Conservation (phyloP, 352 stramenopile genomes). For the Globisporangium alternatum region DNA sequence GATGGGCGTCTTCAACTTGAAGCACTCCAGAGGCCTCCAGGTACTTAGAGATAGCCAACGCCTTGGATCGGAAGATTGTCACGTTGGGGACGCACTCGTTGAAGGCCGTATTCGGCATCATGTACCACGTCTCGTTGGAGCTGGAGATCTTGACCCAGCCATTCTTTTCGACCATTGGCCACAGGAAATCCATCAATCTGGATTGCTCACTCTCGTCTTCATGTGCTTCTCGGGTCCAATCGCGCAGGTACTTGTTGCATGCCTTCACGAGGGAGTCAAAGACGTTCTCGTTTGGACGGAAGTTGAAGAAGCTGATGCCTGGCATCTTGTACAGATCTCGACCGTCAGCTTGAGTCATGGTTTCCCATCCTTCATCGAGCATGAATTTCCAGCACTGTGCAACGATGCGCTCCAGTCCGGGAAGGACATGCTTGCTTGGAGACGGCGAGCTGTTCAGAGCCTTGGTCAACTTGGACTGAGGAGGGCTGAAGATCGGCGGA, state of each 20-base stretch:
- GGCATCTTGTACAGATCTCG: slow-evolving; percentile 69
- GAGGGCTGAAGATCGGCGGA: slow-evolving; percentile 17
- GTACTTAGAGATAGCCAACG: slow-evolving; percentile 57
- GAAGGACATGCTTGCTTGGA: slow-evolving; percentile 21
- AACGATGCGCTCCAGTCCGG: slow-evolving; percentile 25
- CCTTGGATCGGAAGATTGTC: slow-evolving; percentile 71
- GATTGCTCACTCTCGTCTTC: slow-evolving; percentile 20
- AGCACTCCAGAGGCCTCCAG: slow-evolving; percentile 30
- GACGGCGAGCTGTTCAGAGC: slow-evolving; percentile 15
- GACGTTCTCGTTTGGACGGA: slow-evolving; percentile 71
- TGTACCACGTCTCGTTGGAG: slow-evolving; percentile 53
- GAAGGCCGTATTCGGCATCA: slow-evolving; percentile 63
- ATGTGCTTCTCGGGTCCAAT: slow-evolving; percentile 28
- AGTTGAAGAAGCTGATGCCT: slow-evolving; percentile 60
- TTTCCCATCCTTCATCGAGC: slow-evolving; percentile 55
- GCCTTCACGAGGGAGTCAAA: slow-evolving; percentile 71
- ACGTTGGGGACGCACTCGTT: slow-evolving; percentile 67
- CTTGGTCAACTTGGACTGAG: slow-evolving; percentile 15
- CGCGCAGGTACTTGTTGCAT: slow-evolving; percentile 42
- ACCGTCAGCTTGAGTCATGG: slow-evolving; percentile 49
- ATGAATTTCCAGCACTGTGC: slow-evolving; percentile 59
- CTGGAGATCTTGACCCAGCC: slow-evolving; percentile 63
- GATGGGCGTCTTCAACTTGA: not conserved
- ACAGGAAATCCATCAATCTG: slow-evolving; percentile 51
- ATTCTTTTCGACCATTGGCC: slow-evolving; percentile 42